These are phyloP conservation scores for Malus fusca DNA, from an alignment of 306 rosid species.

Conservation along the genomic window DNA sequence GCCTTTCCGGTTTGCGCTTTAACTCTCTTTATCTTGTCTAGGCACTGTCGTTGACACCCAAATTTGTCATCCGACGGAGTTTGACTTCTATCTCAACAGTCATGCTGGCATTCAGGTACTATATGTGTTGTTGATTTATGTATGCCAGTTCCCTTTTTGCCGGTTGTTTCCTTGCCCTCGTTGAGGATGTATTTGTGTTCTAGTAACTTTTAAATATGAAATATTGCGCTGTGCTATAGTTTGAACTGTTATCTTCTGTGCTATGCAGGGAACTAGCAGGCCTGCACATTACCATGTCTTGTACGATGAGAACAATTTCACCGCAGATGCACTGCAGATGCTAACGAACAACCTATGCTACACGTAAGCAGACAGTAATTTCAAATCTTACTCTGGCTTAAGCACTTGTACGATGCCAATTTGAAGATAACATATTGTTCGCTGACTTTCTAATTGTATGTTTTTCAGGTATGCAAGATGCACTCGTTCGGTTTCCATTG, in stretches of 20 bases:
- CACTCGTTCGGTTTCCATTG: conserved; percentile 43
- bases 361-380: conserved; percentile 19
- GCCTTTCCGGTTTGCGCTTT: background rate
- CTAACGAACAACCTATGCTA: conserved; percentile 41
- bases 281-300: conserved; percentile 42
- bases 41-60: conserved; percentile 71
- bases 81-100: conserved; percentile 72
- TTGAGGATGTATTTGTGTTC: background rate
- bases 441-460: background rate
- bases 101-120: conserved; percentile 76
- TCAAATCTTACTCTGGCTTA: background rate
- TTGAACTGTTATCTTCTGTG: background rate
- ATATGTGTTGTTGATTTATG: background rate
- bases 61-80: conserved; percentile 62
- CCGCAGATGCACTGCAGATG: conserved; percentile 26
- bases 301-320: conserved; percentile 38
- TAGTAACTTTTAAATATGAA: background rate
- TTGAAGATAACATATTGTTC: no score
- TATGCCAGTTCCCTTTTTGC: background rate
- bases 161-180: background rate
- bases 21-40: background rate
- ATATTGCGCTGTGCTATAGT: background rate
- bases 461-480: conserved; percentile 43
- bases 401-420: no score
- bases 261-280: conserved; percentile 40